These are phyloP conservation scores for Pseudevernia furfuracea DNA, from an alignment of 495 filamentous ascomycete genomes.

Conservation along the genomic window DNA sequence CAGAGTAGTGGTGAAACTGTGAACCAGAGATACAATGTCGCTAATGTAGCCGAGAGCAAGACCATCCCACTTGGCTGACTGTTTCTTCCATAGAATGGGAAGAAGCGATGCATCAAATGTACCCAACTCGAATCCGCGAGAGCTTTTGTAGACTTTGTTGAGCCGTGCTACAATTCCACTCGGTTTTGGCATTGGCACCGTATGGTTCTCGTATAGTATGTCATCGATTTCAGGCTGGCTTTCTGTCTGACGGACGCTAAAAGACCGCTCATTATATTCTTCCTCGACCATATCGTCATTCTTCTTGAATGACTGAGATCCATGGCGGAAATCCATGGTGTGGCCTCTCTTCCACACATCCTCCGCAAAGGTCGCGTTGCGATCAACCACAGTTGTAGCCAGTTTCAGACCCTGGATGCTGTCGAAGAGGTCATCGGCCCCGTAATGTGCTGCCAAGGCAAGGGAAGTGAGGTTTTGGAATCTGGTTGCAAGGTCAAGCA, in stretches of 20 bases:
- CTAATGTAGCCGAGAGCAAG: slow-evolving; percentile 43
- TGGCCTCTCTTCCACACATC: slow-evolving; percentile 38
- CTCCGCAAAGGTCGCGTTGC: slow-evolving; percentile 38
- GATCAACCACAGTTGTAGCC: slow-evolving; percentile 38
- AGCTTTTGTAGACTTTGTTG: slow-evolving; percentile 25
- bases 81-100: slow-evolving; percentile 42
- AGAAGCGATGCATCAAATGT: slow-evolving; percentile 38
- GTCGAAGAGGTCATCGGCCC: slow-evolving; percentile 35
- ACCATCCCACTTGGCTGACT: slow-evolving; percentile 46
- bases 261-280: slow-evolving; percentile 26
- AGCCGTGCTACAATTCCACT: slow-evolving; percentile 32
- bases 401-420: slow-evolving; percentile 31
- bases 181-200: slow-evolving; percentile 7
- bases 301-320: neutral
- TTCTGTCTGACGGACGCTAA: neutral
- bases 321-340: slow-evolving; percentile 17
- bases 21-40: slow-evolving; percentile 39
- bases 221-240: slow-evolving; percentile 26
- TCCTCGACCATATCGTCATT: slow-evolving; percentile 21
- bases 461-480: slow-evolving; percentile 37
- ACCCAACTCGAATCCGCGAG: slow-evolving; percentile 36
- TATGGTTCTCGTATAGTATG: slow-evolving; percentile 22
- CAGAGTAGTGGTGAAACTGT: slow-evolving; percentile 39
- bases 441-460: slow-evolving; percentile 41
- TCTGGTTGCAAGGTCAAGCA: slow-evolving; percentile 35